Conservation (phyloP, 768 basidiomycete genomes). For the Scleroderma citrinum region DNA sequence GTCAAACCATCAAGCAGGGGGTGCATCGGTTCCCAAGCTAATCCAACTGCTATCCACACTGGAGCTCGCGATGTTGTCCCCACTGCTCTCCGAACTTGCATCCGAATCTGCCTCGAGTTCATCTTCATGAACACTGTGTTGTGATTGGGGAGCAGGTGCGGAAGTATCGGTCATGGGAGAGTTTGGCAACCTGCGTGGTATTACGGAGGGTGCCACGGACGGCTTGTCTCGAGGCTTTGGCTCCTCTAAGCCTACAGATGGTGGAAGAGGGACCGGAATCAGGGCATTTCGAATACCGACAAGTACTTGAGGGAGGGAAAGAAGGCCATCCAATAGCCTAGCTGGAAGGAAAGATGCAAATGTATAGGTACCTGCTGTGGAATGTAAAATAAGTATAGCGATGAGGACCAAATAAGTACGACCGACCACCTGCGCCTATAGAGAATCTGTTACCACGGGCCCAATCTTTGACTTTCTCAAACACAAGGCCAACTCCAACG, state of each 20-base stretch:
- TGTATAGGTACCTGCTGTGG: conserved; percentile 62
- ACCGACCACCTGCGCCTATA: conserved; percentile 75
- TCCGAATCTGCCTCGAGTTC: conserved; percentile 51
- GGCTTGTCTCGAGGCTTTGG: conserved; percentile 9
- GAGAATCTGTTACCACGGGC: conserved; percentile 63
- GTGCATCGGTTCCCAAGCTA: conserved; percentile 38
- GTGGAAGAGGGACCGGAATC: conserved; percentile 37
- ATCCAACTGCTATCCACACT: conserved; percentile 66
- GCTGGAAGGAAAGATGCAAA: conserved; percentile 67
- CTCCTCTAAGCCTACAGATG: conserved; percentile 1
- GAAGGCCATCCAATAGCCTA: conserved; percentile 54
- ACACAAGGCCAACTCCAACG: conserved; percentile 36
- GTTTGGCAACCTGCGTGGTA: not conserved
- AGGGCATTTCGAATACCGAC: conserved; percentile 58
- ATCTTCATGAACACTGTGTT: conserved; percentile 4
- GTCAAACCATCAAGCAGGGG: conserved; percentile 11
- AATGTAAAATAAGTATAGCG: conserved; percentile 7
- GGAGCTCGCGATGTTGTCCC: conserved; percentile 43
- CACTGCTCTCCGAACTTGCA: conserved; percentile 62
- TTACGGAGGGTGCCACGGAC: not conserved
- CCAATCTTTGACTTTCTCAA: conserved; percentile 45
- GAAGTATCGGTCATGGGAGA: not conserved
- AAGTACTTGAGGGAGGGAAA: conserved; percentile 62
- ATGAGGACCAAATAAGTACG: not conserved
- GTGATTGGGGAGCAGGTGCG: not conserved